Percentiles rank a stretch among this genome's conserved stretches.
phyloP scores from a whole-genome alignment of 352 stramenopile genomes.

The Phytophthora europaea region DNA sequence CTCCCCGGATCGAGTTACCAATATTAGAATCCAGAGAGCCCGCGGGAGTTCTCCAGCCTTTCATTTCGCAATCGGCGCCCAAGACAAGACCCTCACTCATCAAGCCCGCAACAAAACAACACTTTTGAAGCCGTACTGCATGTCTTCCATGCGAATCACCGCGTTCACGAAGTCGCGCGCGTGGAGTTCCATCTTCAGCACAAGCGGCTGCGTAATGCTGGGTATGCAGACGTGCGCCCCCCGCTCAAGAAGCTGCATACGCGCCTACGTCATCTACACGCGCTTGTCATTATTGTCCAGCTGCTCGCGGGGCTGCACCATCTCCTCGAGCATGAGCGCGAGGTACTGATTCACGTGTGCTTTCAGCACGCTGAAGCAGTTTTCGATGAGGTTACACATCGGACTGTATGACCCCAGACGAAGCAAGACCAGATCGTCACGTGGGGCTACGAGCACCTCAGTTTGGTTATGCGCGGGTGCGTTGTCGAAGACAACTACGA shows the following conservation, averaged over 20 bases:
- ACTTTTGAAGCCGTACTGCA: background rate
- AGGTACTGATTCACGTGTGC: background rate
- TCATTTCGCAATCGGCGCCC: background rate
- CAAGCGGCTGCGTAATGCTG: background rate
- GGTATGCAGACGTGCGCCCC: background rate
- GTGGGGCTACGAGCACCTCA: background rate
- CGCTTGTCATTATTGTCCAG: background rate
- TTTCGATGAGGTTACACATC: background rate
- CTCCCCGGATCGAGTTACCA: background rate
- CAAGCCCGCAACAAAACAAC: too few relatives aligned
- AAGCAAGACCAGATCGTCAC: background rate
- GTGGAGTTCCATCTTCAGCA: background rate
- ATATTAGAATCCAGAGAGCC: background rate
- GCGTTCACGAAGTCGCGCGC: background rate
- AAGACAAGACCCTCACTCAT: background rate
- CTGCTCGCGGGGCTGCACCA: background rate
- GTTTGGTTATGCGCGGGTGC: background rate
- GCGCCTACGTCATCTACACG: background rate
- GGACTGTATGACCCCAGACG: too few relatives aligned
- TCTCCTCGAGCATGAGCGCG: background rate
- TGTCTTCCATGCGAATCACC: background rate
- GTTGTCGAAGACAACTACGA: background rate
- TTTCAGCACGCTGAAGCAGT: background rate
- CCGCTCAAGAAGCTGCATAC: background rate
- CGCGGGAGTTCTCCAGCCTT: background rate